A percentile compares a stretch with the other conserved stretches of the same genome.
phyloP scores from a whole-genome alignment of 192 early-diverging fungal genomes.

The Mortierella claussenii region DNA sequence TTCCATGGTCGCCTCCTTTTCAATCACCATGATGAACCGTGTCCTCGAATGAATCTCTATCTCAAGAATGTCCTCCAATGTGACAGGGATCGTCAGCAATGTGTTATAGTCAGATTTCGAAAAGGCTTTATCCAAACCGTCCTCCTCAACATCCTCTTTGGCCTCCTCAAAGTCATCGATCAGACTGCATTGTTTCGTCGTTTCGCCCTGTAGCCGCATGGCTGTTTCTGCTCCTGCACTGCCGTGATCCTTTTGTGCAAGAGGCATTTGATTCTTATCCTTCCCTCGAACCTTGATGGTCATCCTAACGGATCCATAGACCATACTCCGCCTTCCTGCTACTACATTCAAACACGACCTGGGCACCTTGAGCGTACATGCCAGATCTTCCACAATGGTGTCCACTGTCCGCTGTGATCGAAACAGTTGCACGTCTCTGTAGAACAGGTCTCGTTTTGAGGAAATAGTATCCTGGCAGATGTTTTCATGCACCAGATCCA shows the following conservation, averaged over 20 bases:
- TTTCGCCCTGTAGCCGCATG: neutral
- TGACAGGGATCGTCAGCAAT: slow-evolving; percentile 18
- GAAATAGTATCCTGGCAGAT: slow-evolving; percentile 4
- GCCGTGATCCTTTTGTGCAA: neutral
- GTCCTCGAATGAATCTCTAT: slow-evolving; percentile 42
- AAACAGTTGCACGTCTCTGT: slow-evolving; percentile 33
- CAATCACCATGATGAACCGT: slow-evolving; percentile 27
- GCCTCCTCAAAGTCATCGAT: neutral
- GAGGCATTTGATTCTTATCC: neutral
- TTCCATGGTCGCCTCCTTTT: slow-evolving; percentile 40
- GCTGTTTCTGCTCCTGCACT: neutral
- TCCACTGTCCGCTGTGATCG: slow-evolving; percentile 23
- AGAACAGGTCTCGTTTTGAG: slow-evolving; percentile 35
- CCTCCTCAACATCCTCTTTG: neutral
- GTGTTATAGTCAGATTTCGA: slow-evolving; percentile 29
- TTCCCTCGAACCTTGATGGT: neutral
- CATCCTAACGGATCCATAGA: slow-evolving; percentile 31
- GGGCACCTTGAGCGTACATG: slow-evolving; percentile 25
- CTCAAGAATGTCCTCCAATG: slow-evolving; percentile 15
- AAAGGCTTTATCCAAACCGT: neutral
- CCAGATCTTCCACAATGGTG: slow-evolving; percentile 36
- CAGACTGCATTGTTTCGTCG: too few species aligned
- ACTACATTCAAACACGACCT: slow-evolving; percentile 37
- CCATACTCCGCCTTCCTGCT: slow-evolving; percentile 25
- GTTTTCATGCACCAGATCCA: slow-evolving; percentile 24